A percentile compares a stretch with the other conserved stretches of the same genome.
These are phyloP conservation scores for Zelopaecilomyces penicillatus DNA, from an alignment of 2,329 filamentous ascomycete genomes.

Conservation along the genomic window DNA sequence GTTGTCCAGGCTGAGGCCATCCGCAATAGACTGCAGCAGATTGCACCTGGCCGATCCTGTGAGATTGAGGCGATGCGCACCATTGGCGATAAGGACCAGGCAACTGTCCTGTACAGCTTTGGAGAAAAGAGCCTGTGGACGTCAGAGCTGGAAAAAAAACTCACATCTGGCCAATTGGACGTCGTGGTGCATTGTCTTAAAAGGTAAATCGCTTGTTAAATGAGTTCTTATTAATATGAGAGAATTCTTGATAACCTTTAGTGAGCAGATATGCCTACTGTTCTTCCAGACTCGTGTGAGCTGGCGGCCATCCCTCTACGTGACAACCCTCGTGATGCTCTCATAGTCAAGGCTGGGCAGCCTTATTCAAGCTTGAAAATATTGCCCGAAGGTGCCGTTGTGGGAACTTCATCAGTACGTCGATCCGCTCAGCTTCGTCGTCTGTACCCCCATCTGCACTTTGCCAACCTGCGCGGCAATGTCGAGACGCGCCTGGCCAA, in stretches of 20 bases:
- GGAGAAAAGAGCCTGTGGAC: conserved; percentile 7
- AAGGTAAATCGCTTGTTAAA: not conserved
- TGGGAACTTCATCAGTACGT: conserved; percentile 6
- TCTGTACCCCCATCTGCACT: conserved; percentile 3
- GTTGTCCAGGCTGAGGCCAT: conserved; percentile 6
- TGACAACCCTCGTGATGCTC: conserved; percentile 6
- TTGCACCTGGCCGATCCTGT: not conserved
- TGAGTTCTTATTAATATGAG: too few relatives aligned
- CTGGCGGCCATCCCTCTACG: conserved; percentile 5
- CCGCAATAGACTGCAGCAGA: not conserved
- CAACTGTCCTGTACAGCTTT: conserved; percentile 5
- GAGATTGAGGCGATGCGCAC: conserved; percentile 4
- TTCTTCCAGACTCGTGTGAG: conserved; percentile 3
- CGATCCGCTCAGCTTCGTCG: conserved; percentile 3
- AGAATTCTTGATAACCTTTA: not conserved
- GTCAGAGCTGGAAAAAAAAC: conserved; percentile 3
- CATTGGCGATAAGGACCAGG: conserved; percentile 4
- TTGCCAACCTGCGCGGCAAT: conserved; percentile 5
- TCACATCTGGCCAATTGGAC: conserved; percentile 1
- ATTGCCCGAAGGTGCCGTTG: conserved; percentile 2
- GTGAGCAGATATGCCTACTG: conserved; percentile 5
- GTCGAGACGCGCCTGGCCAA: conserved; percentile 6
- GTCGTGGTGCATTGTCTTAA: conserved; percentile 6
- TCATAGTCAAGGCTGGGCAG: conserved; percentile 4
- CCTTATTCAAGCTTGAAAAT: conserved; percentile 1